These are phyloP conservation scores for Aspergillus sp. DNA, from an alignment of 2,329 filamentous ascomycete genomes.

Conservation along the genomic window DNA sequence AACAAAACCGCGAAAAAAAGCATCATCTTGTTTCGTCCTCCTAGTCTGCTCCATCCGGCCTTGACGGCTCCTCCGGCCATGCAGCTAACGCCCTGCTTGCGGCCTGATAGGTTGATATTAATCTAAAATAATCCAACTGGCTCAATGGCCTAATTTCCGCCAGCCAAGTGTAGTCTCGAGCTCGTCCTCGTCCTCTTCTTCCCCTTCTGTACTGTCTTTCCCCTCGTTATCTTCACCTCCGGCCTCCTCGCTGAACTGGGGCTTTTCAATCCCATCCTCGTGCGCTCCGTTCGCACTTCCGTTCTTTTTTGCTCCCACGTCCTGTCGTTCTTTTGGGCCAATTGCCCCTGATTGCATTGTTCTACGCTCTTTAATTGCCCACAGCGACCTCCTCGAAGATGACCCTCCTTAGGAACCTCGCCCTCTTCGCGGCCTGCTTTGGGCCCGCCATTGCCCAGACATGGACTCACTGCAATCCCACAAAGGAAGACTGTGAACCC, in stretches of 20 bases:
- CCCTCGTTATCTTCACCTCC: background rate
- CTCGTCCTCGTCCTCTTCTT: background rate
- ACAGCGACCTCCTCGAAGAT: constrained; percentile 16
- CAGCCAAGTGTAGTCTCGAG: background rate
- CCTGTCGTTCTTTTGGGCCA: constrained; percentile 21
- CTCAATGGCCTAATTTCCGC: too few species aligned
- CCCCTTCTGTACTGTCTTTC: background rate
- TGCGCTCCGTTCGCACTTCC: constrained; percentile 30
- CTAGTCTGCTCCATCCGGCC: background rate
- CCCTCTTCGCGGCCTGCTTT: constrained; percentile 30
- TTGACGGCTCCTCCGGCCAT: background rate
- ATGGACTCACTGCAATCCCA: constrained; percentile 73
- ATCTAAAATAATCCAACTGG: background rate
- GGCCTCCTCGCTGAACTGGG: constrained; percentile 12
- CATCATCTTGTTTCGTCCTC: background rate
- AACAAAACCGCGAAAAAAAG: background rate
- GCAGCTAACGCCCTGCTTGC: background rate
- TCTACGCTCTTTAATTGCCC: constrained; percentile 2
- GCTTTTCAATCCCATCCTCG: constrained; percentile 17
- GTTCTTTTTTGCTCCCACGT: constrained; percentile 21
- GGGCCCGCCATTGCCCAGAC: constrained; percentile 63
- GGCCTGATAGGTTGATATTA: constrained; percentile 1
- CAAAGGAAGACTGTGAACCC: constrained; percentile 67
- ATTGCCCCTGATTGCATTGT: constrained; percentile 1
- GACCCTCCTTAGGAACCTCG: constrained; percentile 26